These are phyloP conservation scores for Pisolithus thermaeus DNA, from an alignment of 1,284 basidiomycete genomes.

Conservation along the genomic window DNA sequence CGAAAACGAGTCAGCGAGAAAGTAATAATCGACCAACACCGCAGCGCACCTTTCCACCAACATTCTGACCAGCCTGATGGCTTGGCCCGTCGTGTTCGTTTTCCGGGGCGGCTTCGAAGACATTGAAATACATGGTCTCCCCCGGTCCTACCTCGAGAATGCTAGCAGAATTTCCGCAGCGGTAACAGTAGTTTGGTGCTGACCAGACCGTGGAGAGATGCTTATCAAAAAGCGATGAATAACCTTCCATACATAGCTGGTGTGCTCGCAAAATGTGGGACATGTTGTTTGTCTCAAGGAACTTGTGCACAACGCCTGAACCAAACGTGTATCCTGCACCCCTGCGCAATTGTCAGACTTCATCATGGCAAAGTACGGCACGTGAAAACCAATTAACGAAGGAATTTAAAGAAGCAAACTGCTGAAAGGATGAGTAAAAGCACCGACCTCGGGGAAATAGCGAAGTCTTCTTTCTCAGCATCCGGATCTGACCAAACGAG, in stretches of 20 bases:
- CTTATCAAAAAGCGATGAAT: constrained; percentile 90
- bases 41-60: constrained; percentile 54
- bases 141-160: constrained; percentile 95
- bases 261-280: constrained; percentile 96
- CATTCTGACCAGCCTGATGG: constrained; percentile 66
- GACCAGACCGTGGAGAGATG: constrained; percentile 98
- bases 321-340: constrained; percentile 99
- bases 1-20: constrained; percentile 1
- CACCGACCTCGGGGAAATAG: constrained; percentile 89
- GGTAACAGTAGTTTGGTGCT: constrained; percentile 97
- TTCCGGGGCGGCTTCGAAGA: constrained; percentile 97
- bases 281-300: constrained; percentile 92
- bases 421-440: constrained; percentile 11
- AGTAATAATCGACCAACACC: neutral
- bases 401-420: constrained; percentile 4
- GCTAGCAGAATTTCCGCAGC: constrained; percentile 96
- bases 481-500: constrained; percentile 99
- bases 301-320: constrained; percentile 97
- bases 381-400: constrained; percentile 1
- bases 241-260: constrained; percentile 99
- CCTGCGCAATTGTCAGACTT: constrained; percentile 36
- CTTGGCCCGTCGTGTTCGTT: constrained; percentile 85
- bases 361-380: neutral
- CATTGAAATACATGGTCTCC: constrained; percentile 91
- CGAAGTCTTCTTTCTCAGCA: constrained; percentile 98